These are phyloP conservation scores for Schizophyllum amplum DNA, from an alignment of 1,284 basidiomycete species.

Conservation along the genomic window DNA sequence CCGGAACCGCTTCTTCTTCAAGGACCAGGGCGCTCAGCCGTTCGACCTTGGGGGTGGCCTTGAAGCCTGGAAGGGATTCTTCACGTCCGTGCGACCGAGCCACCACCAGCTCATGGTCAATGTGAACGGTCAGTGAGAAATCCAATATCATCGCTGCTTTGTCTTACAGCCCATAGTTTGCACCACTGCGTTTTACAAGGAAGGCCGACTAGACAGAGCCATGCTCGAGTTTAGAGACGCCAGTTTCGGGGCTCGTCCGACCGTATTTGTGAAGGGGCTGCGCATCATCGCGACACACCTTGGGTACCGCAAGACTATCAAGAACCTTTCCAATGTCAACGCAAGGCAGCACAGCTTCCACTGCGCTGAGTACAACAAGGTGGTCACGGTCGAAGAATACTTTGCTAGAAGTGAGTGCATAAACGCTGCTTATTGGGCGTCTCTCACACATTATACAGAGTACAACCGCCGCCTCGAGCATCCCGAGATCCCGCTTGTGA, in stretches of 20 bases:
- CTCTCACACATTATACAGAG: constrained; percentile 31
- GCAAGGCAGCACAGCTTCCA: constrained; percentile 48
- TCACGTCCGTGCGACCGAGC: constrained; percentile 64
- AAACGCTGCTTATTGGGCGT: constrained; percentile 1
- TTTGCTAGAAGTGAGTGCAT: constrained; percentile 45
- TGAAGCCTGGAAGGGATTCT: constrained; percentile 67
- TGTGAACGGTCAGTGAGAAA: constrained; percentile 41
- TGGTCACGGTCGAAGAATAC: constrained; percentile 54
- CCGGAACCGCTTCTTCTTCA: constrained; percentile 70
- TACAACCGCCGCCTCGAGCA: constrained; percentile 41
- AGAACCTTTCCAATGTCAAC: constrained; percentile 34
- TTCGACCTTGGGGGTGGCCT: constrained; percentile 50
- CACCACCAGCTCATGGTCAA: constrained; percentile 73
- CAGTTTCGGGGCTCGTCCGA: constrained; percentile 41
- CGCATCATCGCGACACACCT: constrained; percentile 51
- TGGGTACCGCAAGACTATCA: constrained; percentile 54
- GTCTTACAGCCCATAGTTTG: constrained; percentile 34
- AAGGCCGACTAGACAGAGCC: constrained; percentile 52
- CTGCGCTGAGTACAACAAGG: constrained; percentile 35
- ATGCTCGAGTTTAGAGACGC: constrained; percentile 43
- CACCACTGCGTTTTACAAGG: constrained; percentile 67
- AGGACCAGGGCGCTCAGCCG: constrained; percentile 28
- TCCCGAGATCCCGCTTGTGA: constrained; percentile 51
- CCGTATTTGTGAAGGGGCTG: constrained; percentile 52
- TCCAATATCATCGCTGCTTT: constrained; percentile 1